These are phyloP conservation scores for Trichoderma aggressivum DNA, from an alignment of 2,329 filamentous ascomycete genomes.

Conservation along the genomic window DNA sequence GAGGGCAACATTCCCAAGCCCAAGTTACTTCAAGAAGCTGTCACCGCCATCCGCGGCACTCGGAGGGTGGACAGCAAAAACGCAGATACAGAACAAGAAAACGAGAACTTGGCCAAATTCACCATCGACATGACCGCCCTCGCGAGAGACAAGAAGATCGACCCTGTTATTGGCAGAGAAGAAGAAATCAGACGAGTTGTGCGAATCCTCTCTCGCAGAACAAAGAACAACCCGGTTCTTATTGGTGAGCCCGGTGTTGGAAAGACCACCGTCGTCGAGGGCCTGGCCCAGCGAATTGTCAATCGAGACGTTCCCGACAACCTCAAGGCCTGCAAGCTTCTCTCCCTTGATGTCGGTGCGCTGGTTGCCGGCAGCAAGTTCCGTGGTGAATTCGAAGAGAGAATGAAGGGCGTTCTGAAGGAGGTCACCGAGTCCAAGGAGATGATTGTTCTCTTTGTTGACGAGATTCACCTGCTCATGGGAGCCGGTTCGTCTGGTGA, in stretches of 20 bases:
- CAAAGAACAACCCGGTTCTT: constrained; percentile 97
- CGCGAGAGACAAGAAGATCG: constrained; percentile 95
- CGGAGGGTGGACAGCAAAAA: constrained; percentile 94
- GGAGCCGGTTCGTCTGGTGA: constrained; percentile 91
- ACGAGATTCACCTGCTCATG: constrained; percentile 98
- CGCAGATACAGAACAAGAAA: constrained; percentile 86
- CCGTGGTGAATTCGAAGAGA: constrained; percentile 96
- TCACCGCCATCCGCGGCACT: constrained; percentile 87
- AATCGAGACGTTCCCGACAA: constrained; percentile 96
- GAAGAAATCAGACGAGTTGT: constrained; percentile 92
- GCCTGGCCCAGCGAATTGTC: constrained; percentile 90
- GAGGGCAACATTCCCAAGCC: constrained; percentile 89
- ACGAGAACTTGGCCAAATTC: constrained; percentile 96
- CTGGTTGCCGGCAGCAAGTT: constrained; percentile 98
- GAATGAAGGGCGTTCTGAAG: constrained; percentile 98
- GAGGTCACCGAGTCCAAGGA: constrained; percentile 94
- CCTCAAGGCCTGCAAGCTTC: constrained; percentile 84
- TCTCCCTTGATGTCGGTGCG: constrained; percentile 92
- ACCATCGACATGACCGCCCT: constrained; percentile 97
- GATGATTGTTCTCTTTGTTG: constrained; percentile 96
- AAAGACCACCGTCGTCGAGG: constrained; percentile 97
- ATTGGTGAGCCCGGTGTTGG: constrained; percentile 98
- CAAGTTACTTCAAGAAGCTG: constrained; percentile 86
- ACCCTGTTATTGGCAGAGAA: constrained; percentile 94
- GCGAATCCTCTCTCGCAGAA: constrained; percentile 85